These are phyloP conservation scores for Vanrija humicola DNA, from an alignment of 1,284 basidiomycete species.

Conservation along the genomic window DNA sequence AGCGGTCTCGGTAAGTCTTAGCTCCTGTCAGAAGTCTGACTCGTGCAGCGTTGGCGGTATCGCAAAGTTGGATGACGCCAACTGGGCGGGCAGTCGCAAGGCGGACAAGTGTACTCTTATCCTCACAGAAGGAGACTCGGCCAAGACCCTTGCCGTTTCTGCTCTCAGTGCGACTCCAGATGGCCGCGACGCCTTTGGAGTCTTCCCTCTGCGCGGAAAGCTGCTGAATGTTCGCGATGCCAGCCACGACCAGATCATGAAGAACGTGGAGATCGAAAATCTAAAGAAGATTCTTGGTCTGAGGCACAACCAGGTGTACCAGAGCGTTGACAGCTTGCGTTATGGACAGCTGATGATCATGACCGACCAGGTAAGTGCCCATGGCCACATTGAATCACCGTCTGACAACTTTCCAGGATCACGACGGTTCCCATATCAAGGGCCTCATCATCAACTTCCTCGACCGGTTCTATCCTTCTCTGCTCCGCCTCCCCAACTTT, in stretches of 20 bases:
- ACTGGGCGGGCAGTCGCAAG: slow-evolving; percentile 86
- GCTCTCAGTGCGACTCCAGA: slow-evolving; percentile 76
- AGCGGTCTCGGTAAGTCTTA: slow-evolving; percentile 68
- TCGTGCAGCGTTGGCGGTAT: slow-evolving; percentile 75
- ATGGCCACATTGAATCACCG: not conserved
- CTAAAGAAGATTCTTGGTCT: slow-evolving; percentile 98
- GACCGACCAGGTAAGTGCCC: slow-evolving; percentile 82
- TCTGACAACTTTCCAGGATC: slow-evolving; percentile 63
- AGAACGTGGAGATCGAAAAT: slow-evolving; percentile 94
- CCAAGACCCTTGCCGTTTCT: slow-evolving; percentile 92
- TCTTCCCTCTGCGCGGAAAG: slow-evolving; percentile 97
- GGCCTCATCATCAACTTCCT: slow-evolving; percentile 97
- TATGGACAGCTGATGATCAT: slow-evolving; percentile 99
- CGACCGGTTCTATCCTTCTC: slow-evolving; percentile 93
- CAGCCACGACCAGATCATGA: slow-evolving; percentile 91
- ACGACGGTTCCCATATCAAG: slow-evolving; percentile 99
- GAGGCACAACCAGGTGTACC: slow-evolving; percentile 89
- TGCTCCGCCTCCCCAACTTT: slow-evolving; percentile 88
- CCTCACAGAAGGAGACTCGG: slow-evolving; percentile 98
- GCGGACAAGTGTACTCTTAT: slow-evolving; percentile 89
- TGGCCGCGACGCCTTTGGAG: slow-evolving; percentile 93
- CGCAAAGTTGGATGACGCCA: slow-evolving; percentile 92
- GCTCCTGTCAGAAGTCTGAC: slow-evolving; percentile 42
- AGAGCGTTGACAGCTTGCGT: slow-evolving; percentile 65
- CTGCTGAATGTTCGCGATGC: slow-evolving; percentile 97